Conservation (phyloP, 768 basidiomycete genomes). For the Suillus subluteus region DNA sequence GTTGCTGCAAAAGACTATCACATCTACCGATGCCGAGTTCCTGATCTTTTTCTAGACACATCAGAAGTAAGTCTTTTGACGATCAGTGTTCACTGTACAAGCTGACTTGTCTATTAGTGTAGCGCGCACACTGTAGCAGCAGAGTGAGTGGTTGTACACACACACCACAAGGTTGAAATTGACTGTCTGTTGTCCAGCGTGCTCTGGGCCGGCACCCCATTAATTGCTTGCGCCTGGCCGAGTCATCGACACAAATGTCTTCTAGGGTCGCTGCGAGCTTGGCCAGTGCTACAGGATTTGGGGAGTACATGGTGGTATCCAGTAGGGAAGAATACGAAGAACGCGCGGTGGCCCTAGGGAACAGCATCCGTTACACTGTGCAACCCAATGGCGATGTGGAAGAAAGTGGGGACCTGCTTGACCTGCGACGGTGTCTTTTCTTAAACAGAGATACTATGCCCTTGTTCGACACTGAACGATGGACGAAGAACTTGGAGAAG, state of each 20-base stretch:
- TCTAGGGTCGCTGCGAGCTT: slow-evolving; percentile 54
- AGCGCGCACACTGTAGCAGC: slow-evolving; percentile 56
- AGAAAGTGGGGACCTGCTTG: slow-evolving; percentile 39
- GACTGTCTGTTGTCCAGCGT: slow-evolving; percentile 35
- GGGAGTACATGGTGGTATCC: slow-evolving; percentile 48
- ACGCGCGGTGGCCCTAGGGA: slow-evolving; percentile 46
- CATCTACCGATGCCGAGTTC: slow-evolving; percentile 48
- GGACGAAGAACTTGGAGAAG: slow-evolving; percentile 52
- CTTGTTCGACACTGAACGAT: slow-evolving; percentile 51
- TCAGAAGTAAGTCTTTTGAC: slow-evolving; percentile 41
- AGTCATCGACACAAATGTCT: slow-evolving; percentile 52
- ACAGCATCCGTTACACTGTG: slow-evolving; percentile 25
- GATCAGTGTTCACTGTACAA: not conserved
- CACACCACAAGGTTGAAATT: slow-evolving; percentile 5
- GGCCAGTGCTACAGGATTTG: slow-evolving; percentile 50
- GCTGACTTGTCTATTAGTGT: slow-evolving; percentile 36
- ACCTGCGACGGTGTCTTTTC: slow-evolving; percentile 46
- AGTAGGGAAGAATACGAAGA: slow-evolving; percentile 48
- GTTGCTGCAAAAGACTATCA: slow-evolving; percentile 50
- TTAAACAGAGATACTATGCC: slow-evolving; percentile 45
- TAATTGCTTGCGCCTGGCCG: slow-evolving; percentile 49
- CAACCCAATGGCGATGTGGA: slow-evolving; percentile 18
- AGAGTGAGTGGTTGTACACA: slow-evolving; percentile 39
- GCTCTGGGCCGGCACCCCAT: slow-evolving; percentile 55
- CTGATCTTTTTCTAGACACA: slow-evolving; percentile 56